Conservation (phyloP, 352 stramenopile species). For the Phytophthora ohioensis region DNA sequence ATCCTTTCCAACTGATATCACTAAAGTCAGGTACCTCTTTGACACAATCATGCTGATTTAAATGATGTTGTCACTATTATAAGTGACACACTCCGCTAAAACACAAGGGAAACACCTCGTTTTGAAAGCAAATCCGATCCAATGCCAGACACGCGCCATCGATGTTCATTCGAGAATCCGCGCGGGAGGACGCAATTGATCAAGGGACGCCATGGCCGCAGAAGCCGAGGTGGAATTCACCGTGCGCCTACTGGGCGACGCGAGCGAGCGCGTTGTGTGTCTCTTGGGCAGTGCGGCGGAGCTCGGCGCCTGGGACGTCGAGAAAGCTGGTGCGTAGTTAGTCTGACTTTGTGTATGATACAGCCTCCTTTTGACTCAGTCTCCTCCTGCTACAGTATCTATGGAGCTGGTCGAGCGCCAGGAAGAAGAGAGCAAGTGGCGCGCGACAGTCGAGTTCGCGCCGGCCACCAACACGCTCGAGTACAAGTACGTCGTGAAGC, state of each 20-base stretch:
- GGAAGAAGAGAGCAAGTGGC: constrained; percentile 51
- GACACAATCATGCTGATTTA: neutral
- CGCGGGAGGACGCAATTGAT: neutral
- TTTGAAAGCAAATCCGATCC: neutral
- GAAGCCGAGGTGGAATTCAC: constrained; percentile 42
- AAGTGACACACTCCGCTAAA: neutral
- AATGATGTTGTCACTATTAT: neutral
- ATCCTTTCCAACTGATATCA: neutral
- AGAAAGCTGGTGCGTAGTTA: constrained; percentile 49
- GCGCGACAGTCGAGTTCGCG: constrained; percentile 43
- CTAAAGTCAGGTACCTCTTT: neutral
- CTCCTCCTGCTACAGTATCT: constrained; percentile 41
- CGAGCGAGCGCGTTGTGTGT: constrained; percentile 45
- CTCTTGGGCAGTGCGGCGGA: constrained; percentile 61
- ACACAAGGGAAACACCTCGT: neutral
- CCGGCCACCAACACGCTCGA: constrained; percentile 47
- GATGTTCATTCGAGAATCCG: constrained; percentile 18
- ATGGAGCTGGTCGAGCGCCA: constrained; percentile 47
- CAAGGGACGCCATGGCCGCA: constrained; percentile 9
- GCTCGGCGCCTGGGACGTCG: constrained; percentile 70
- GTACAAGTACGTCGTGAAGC: constrained; percentile 86
- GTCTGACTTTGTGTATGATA: too few species aligned
- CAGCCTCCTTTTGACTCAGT: too few species aligned
- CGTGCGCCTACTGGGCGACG: constrained; percentile 47
- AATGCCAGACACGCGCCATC: too few species aligned